Evolutionary conservation across 345 rosid genomes (phyloP).

Genomic region (Hibiscus tridactylites): DNA sequence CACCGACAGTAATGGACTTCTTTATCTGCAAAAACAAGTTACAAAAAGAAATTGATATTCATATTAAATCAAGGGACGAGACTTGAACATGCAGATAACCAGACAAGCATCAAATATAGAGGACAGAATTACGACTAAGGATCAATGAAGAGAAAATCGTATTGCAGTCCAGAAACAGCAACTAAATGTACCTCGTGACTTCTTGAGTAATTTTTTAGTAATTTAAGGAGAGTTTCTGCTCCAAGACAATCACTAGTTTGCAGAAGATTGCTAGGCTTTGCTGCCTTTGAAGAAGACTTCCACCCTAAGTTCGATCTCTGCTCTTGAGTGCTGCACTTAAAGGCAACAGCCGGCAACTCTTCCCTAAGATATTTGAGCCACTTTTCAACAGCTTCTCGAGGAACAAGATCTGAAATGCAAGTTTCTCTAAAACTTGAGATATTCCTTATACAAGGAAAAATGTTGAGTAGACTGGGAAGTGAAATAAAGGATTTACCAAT

Average conservation of each 20-base stretch:
- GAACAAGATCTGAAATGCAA: conserved; percentile 73
- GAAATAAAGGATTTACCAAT: conserved; percentile 37
- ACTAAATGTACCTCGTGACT: conserved; percentile 64
- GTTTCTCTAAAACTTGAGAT: too few species aligned
- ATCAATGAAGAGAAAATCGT: neutral
- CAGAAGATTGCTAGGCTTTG: conserved; percentile 56
- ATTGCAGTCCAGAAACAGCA: neutral
- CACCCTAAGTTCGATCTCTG: conserved; percentile 87
- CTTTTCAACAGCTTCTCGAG: conserved; percentile 90
- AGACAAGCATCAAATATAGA: neutral
- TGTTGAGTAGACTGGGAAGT: neutral
- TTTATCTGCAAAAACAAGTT: conserved; percentile 52
- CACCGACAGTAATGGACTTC: conserved; percentile 85
- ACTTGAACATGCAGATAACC: neutral
- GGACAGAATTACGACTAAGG: neutral
- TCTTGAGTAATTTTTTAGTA: conserved; percentile 90
- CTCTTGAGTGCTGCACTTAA: conserved; percentile 94
- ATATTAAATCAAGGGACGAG: neutral
- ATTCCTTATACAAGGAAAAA: neutral
- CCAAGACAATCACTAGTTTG: conserved; percentile 99
- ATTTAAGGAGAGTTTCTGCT: conserved; percentile 84
- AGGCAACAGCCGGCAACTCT: conserved; percentile 90
- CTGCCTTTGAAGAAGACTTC: conserved; percentile 64
- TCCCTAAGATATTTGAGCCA: conserved; percentile 93
- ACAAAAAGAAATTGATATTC: neutral